Base-by-base conservation (phyloP, 148 eudicot genomes). In the Amaranthus cruentus region DNA sequence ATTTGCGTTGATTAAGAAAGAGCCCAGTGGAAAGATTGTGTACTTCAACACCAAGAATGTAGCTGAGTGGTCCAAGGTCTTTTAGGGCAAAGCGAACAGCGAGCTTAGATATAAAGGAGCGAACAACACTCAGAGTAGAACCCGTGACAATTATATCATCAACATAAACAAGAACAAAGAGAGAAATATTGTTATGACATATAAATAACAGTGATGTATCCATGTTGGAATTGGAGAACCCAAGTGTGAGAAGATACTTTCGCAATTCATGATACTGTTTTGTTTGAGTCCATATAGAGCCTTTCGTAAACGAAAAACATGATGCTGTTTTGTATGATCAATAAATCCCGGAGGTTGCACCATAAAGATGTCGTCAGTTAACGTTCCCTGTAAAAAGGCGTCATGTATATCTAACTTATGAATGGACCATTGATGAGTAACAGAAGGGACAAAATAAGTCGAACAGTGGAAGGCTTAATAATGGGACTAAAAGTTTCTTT, bases 211-310 rank as follows among this genome's bases (percentile, higher is more conserved):
- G 18, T 5, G 64, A 61, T 13, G 44, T 61, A n/a, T 61, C 47
- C 0, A 61, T 21, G 7, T 21, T 3, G 9, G 6, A 61, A 28
- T 21, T 21, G 7, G 64, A 7, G 5, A 61, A n/a, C 46, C 64
- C 64, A 61, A 21, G 46, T 46, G 4, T 46, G 9, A 21, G 46
- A 13, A 6, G 46, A 18, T 18, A 18, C 18, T 18, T 18, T 18
- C 18, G 18, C 18, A 18, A 18, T 18, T 18, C 18, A 18, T 18
- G 18, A 18, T 18, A 18, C 18, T 18, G 18, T 18, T 46, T 60
- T 60, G 64, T 60, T 60, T 60, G 64, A 60, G 64, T 3, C 64
- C 64, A 60, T 60, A 60, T 6, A 60, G 21, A 60, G 44, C 64
- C 64, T 28, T 60, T 5, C 10, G 2, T 60, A 21, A 60, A 6